Evolutionary conservation across 148 eudicot genomes (phyloP).

Genomic region (Chenopodium berlandieri): DNA sequence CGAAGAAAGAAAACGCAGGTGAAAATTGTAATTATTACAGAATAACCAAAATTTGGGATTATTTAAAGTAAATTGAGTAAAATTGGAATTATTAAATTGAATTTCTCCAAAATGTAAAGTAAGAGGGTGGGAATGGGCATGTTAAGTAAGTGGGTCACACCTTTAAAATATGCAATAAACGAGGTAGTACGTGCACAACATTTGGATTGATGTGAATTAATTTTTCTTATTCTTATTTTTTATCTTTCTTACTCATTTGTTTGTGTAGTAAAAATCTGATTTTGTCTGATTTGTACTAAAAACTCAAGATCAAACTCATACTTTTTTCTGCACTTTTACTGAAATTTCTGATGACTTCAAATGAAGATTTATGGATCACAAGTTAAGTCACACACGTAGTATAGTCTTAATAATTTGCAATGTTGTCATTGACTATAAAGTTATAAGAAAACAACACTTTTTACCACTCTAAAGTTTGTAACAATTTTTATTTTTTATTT

Average conservation of each 20-base stretch:
- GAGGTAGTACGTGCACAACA: conserved; percentile 34
- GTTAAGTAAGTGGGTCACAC: conserved; percentile 7
- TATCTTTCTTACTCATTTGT: neutral
- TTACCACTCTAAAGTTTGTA: neutral
- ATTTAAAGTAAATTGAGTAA: too few species aligned
- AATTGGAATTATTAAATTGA: too few species aligned
- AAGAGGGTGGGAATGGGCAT: conserved; percentile 1
- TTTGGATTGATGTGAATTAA: conserved; percentile 28
- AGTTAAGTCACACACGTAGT: conserved; percentile 1
- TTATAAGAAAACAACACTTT: neutral
- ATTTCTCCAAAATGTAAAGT: neutral
- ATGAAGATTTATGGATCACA: neutral
- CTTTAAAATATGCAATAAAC: conserved; percentile 5
- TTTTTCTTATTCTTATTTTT: neutral
- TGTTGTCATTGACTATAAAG: neutral
- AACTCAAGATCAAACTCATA: conserved; percentile 9
- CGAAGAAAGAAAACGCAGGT: too few species aligned
- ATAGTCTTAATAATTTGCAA: neutral
- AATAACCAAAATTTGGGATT: too few species aligned
- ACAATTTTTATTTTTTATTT: too few species aligned
- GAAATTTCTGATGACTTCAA: conserved; percentile 19
- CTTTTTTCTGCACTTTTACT: neutral
- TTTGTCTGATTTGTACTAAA: neutral
- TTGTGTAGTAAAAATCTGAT: neutral
- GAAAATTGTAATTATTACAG: too few species aligned